Evolutionary conservation across 2,329 filamentous ascomycete species (phyloP).

Genomic region (Penicillium hesseltinei): DNA sequence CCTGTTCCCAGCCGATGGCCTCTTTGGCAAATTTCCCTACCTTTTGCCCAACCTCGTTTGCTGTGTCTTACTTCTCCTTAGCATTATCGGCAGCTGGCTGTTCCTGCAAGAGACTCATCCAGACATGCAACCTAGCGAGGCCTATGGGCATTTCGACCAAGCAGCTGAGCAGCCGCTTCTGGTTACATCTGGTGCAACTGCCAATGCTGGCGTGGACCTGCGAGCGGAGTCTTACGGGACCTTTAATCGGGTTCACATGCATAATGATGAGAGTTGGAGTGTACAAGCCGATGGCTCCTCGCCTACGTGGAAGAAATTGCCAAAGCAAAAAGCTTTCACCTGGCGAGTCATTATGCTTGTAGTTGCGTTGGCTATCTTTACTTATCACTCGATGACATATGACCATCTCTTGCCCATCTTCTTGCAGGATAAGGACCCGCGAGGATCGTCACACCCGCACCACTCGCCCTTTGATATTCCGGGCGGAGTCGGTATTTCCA

Average conservation of each 20-base stretch:
- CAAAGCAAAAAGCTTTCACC: constrained; percentile 53
- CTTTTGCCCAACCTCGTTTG: constrained; percentile 87
- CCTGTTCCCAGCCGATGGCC: constrained; percentile 62
- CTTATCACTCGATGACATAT: constrained; percentile 93
- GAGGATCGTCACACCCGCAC: constrained; percentile 27
- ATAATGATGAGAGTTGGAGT: constrained; percentile 54
- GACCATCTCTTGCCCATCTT: constrained; percentile 92
- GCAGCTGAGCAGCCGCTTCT: constrained; percentile 70
- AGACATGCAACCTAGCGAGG: constrained; percentile 63
- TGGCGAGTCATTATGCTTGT: constrained; percentile 71
- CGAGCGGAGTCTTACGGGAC: constrained; percentile 79
- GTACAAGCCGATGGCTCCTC: constrained; percentile 48
- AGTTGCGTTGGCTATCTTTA: constrained; percentile 82
- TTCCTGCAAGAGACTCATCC: constrained; percentile 87
- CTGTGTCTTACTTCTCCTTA: constrained; percentile 70
- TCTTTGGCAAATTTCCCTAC: constrained; percentile 81
- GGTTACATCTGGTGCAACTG: constrained; percentile 70
- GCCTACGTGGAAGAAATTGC: constrained; percentile 39
- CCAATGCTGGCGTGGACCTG: constrained; percentile 69
- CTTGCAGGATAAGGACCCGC: constrained; percentile 66
- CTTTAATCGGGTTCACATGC: constrained; percentile 59
- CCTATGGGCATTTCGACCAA: constrained; percentile 39
- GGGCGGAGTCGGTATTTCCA: constrained; percentile 65
- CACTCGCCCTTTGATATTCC: constrained; percentile 54
- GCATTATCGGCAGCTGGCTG: constrained; percentile 76